These are phyloP conservation scores for Cladophialophora yegresii DNA, from an alignment of 2,329 filamentous ascomycete species.

Conservation along the genomic window DNA sequence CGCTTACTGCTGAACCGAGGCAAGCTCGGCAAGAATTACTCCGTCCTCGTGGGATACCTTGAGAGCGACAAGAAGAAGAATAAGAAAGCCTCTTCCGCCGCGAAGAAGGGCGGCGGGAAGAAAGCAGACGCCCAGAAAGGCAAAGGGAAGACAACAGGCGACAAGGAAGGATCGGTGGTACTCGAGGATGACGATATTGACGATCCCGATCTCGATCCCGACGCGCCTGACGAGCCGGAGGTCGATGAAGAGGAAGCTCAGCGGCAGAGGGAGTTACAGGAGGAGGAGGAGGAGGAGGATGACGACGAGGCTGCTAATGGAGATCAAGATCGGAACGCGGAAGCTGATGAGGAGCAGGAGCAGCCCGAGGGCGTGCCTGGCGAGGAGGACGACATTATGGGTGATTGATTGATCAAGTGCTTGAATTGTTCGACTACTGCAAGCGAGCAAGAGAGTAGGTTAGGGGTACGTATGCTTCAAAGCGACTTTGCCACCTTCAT, in stretches of 20 bases:
- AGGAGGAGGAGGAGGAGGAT: conserved; percentile 28
- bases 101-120: conserved; percentile 30
- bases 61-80: conserved; percentile 66
- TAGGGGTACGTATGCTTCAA: too few relatives aligned
- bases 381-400: conserved; percentile 36
- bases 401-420: conserved; percentile 34
- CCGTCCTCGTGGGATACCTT: conserved; percentile 77
- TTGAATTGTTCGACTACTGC: not conserved
- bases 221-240: conserved; percentile 29
- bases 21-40: conserved; percentile 82
- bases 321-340: conserved; percentile 13
- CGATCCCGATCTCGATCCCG: conserved; percentile 32
- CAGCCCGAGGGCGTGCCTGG: conserved; percentile 15
- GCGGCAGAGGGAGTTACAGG: conserved; percentile 24
- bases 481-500: not conserved
- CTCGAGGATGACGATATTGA: conserved; percentile 36
- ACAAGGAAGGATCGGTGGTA: conserved; percentile 33
- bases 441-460: not conserved
- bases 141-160: conserved; percentile 10
- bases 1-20: conserved; percentile 76
- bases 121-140: conserved; percentile 26
- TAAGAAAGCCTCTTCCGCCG: conserved; percentile 17
- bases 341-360: conserved; percentile 13
- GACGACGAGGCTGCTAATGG: not conserved
- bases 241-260: conserved; percentile 32